Evolutionary conservation across 129 eudicot genomes (phyloP), one percentile per base, ranked within the genome.

Genomic region (Saposhnikovia divaricata): DNA sequence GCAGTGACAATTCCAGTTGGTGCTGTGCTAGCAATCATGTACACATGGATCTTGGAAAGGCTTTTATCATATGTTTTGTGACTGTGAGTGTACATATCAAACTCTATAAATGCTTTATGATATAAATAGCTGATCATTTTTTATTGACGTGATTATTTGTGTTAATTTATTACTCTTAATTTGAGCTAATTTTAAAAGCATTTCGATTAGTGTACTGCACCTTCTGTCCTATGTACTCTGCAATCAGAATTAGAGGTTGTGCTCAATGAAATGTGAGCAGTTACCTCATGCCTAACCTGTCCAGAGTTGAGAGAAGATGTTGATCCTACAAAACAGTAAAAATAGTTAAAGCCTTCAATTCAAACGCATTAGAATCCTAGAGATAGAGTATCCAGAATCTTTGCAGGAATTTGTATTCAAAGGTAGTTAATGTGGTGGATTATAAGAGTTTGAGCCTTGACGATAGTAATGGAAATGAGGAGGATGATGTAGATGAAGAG

Each of bases 1-100:
- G 91, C 79, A 5, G 97, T 96, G 23, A 96, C 98, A 18, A 96
- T 96, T 73, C 99, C 99, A 0, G 93, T 77, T 79, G 99, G 99
- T 72, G 99, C 93, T 6, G 2, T 75, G 5, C 84, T 96, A 53
- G 87, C 99, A 46, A 89, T 92, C 51, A 21, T 92, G 45, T 96
- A 92, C 83, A 96, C 99, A 40, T 87, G 94, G 89, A 86, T 96
- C 80, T 87, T 92, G 80, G 90, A 94, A 63, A 92, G 86, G 91
- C 50, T 96, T 40, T 84, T 96, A 78, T 74, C 95, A 18, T 80
- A 37, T 74, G 48, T 92, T 74, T 40, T 74, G 38, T 45, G 78
- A 82, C 79, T 90, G 72, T 66, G 81, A 93, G 79, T 80, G 74
- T 78, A 80, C 68, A 81, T 77, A 70, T n/a, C 25, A 59, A 77